Conservation (phyloP, 768 basidiomycete species). For the Termitomyces sp. region DNA sequence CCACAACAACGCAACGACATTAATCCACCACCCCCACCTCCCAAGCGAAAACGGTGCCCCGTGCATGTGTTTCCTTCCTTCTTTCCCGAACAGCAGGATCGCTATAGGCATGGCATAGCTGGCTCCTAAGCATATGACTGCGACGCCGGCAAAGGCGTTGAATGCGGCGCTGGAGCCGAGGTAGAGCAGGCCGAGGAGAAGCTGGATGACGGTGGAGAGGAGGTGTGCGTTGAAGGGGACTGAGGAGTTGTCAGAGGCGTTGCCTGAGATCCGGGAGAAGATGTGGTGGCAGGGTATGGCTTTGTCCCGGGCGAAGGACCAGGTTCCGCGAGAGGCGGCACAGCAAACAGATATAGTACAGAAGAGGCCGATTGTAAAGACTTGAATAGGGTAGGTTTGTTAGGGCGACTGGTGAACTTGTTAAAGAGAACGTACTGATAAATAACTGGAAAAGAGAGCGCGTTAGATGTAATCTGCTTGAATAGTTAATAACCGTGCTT, state of each 20-base stretch:
- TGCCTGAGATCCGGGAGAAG: slow-evolving; percentile 41
- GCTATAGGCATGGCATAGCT: slow-evolving; percentile 59
- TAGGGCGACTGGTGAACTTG: background rate
- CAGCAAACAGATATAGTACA: slow-evolving; percentile 65
- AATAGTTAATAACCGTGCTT: slow-evolving; percentile 4
- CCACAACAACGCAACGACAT: slow-evolving; percentile 53
- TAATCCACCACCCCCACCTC: slow-evolving; percentile 36
- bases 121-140: slow-evolving; percentile 59
- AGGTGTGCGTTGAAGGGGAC: slow-evolving; percentile 58
- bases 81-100: slow-evolving; percentile 33
- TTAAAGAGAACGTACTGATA: slow-evolving; percentile 22
- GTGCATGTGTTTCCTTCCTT: slow-evolving; percentile 35
- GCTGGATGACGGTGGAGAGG: slow-evolving; percentile 51
- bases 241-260: slow-evolving; percentile 27
- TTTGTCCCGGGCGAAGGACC: slow-evolving; percentile 66
- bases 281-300: slow-evolving; percentile 49
- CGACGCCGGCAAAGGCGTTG: slow-evolving; percentile 63
- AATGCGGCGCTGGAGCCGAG: slow-evolving; percentile 60
- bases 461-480: background rate
- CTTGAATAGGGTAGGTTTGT: slow-evolving; percentile 19
- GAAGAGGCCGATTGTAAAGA: slow-evolving; percentile 52
- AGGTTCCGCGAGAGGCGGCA: slow-evolving; percentile 63
- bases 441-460: slow-evolving; percentile 24
- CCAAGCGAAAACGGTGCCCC: slow-evolving; percentile 51
- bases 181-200: slow-evolving; percentile 56